Base-by-base conservation (phyloP, 192 early-diverging fungal genomes). In the Umbelopsis isabellina region DNA sequence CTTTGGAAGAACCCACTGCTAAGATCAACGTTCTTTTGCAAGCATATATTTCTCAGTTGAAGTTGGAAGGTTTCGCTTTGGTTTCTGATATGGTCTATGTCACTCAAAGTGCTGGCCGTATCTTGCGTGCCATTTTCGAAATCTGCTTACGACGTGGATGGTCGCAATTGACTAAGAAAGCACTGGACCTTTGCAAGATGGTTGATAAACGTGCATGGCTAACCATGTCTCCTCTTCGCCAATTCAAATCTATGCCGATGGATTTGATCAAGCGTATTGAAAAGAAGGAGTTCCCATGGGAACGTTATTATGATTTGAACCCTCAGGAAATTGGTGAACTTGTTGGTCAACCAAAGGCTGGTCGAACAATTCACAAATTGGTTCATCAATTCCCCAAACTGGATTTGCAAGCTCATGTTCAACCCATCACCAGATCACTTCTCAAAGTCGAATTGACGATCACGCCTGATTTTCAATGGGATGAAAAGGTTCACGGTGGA, bases 1-100 rank as follows among this genome's bases (percentile, higher is more conserved):
- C 87, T 46, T 81, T 94, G 7, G 97, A 98, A 73, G 92, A 94
- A 61, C 91, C 96, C 1, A 89, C 55, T 47, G 95, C 94, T 37
- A 99, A 99, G 76, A 90, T 95, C 37, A 99, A 97, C 82, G 90
- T 99, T 71, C 70, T 99, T 44, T 83, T 99, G 50, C 98, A 99
- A 79, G 79, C 92, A 0, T 90, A 86, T 58, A 91, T 99, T 47
- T 93, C 94, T 6, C 84, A 90, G 25, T 84, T 88, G 2, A 80
- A 69, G 11, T 80, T 97, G 68, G 91, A 98, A 23, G 95, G 98
- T 80, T 98, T 98, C 87, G 92, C 96, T 4, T 83, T 99, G 45
- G 89, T 96, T 7, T 97, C 98, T 0, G 98, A 99, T 77, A 84
- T 86, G 47, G 91, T 89, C 0, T 99, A 97, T 80, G 94, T 99